phyloP scores from a whole-genome alignment of 257 asterid species.

The Verbena officinalis region DNA sequence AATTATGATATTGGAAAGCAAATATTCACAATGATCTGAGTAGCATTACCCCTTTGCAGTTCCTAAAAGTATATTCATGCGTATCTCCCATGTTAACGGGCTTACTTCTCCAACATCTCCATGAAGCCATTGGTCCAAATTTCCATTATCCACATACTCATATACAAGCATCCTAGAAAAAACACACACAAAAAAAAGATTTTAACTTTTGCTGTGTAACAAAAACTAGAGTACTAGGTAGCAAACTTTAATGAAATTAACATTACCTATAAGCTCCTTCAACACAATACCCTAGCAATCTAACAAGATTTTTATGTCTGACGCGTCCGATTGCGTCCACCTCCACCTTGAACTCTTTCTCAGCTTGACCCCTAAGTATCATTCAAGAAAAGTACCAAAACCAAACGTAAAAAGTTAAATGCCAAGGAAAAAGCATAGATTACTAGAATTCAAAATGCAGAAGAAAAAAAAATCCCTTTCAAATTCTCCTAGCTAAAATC shows the following conservation, averaged over 20 bases:
- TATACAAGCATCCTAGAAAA: constrained; percentile 86
- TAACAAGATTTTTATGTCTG: constrained; percentile 93
- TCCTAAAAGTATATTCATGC: constrained; percentile 79
- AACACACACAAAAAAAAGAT: background rate
- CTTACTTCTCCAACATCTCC: constrained; percentile 94
- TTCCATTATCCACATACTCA: constrained; percentile 88
- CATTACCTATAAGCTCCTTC: constrained; percentile 95
- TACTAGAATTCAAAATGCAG: no score
- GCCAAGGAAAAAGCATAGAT: no score
- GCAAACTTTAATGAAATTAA: constrained; percentile 6
- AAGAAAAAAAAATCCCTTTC: no score
- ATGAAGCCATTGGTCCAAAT: constrained; percentile 96
- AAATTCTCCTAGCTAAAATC: no score
- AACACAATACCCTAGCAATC: constrained; percentile 90
- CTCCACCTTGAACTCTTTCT: constrained; percentile 93
- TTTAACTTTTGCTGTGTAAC: constrained; percentile 23
- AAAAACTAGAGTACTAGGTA: background rate
- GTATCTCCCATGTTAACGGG: constrained; percentile 89
- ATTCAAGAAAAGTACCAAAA: no score
- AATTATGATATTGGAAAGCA: background rate
- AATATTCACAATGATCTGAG: constrained; percentile 16
- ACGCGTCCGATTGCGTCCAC: constrained; percentile 95
- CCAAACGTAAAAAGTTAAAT: no score
- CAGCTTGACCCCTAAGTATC: constrained; percentile 84
- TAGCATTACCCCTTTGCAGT: constrained; percentile 79